phyloP scores from a whole-genome alignment of 1,139 yeast genomes.

The Lodderomyces beijingensis region DNA sequence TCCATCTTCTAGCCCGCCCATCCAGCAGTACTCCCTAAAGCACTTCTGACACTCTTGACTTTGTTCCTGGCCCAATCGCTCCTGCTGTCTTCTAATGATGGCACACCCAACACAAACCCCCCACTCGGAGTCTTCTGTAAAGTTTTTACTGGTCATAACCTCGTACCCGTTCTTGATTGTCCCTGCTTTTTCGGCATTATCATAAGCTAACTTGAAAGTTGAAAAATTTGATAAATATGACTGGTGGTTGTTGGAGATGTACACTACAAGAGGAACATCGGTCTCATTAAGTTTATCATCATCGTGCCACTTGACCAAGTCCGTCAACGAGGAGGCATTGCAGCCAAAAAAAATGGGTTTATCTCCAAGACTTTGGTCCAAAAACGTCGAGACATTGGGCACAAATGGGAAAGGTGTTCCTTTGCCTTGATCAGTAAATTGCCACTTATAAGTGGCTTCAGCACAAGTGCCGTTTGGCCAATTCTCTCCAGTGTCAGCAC shows the following conservation, averaged over 20 bases:
- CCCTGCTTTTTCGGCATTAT: slow-evolving; percentile 26
- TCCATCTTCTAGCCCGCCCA: slow-evolving; percentile 21
- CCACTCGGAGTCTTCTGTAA: slow-evolving; percentile 36
- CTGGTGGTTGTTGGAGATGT: slow-evolving; percentile 28
- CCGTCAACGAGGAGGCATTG: slow-evolving; percentile 25
- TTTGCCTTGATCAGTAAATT: slow-evolving; percentile 38
- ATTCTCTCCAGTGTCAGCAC: slow-evolving; percentile 64
- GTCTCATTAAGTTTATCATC: slow-evolving; percentile 23
- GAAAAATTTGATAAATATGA: slow-evolving; percentile 35
- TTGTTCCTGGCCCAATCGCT: slow-evolving; percentile 32
- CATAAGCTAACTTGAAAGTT: slow-evolving; percentile 36
- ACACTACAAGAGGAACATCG: slow-evolving; percentile 38
- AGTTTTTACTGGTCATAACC: slow-evolving; percentile 29
- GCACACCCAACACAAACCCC: slow-evolving; percentile 46
- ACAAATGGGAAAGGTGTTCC: slow-evolving; percentile 40
- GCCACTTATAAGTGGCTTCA: slow-evolving; percentile 49
- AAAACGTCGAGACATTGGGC: slow-evolving; percentile 28
- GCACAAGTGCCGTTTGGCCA: slow-evolving; percentile 83
- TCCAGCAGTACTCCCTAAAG: slow-evolving; percentile 39
- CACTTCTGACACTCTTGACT: slow-evolving; percentile 38
- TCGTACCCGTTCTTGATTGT: slow-evolving; percentile 39
- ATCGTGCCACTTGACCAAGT: slow-evolving; percentile 25
- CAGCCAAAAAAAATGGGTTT: slow-evolving; percentile 43
- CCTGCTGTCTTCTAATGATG: slow-evolving; percentile 39
- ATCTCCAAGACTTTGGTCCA: slow-evolving; percentile 23